Percentiles rank a stretch among this genome's conserved stretches.
phyloP scores from a whole-genome alignment of 1,139 yeast species.

The Zygosaccharomyces sapae region DNA sequence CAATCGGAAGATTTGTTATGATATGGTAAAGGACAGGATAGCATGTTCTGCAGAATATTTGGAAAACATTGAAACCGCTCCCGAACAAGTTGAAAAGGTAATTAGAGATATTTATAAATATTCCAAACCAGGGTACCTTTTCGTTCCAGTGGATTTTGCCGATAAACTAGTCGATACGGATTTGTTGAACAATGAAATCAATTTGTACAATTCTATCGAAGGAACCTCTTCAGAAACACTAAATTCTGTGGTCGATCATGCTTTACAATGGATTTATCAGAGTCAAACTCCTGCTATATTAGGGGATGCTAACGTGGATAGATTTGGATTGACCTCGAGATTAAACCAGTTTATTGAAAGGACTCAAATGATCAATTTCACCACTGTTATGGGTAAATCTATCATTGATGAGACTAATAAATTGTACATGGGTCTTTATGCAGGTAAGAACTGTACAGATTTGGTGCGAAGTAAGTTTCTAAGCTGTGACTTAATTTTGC shows the following conservation, averaged over 20 bases:
- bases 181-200: constrained; percentile 28
- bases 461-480: constrained; percentile 22
- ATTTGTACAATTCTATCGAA: constrained; percentile 24
- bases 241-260: constrained; percentile 42
- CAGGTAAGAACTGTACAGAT: constrained; percentile 23
- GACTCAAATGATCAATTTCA: constrained; percentile 36
- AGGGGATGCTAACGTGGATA: constrained; percentile 61
- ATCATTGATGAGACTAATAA: constrained; percentile 55
- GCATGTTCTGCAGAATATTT: constrained; percentile 58
- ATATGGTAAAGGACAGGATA: constrained; percentile 54
- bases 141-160: constrained; percentile 67
- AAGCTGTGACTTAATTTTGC: constrained; percentile 45
- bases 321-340: constrained; percentile 42
- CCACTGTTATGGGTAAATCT: constrained; percentile 36
- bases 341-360: constrained; percentile 46
- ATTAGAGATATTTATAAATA: constrained; percentile 50
- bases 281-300: constrained; percentile 58
- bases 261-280: constrained; percentile 48
- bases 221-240: constrained; percentile 37
- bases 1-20: constrained; percentile 62
- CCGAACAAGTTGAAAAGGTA: constrained; percentile 60
- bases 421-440: constrained; percentile 60
- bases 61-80: constrained; percentile 45
- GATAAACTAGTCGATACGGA: constrained; percentile 44
- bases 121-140: constrained; percentile 76